These are phyloP conservation scores for Lavandula angustifolia DNA, from an alignment of 257 asterid species.

Conservation along the genomic window DNA sequence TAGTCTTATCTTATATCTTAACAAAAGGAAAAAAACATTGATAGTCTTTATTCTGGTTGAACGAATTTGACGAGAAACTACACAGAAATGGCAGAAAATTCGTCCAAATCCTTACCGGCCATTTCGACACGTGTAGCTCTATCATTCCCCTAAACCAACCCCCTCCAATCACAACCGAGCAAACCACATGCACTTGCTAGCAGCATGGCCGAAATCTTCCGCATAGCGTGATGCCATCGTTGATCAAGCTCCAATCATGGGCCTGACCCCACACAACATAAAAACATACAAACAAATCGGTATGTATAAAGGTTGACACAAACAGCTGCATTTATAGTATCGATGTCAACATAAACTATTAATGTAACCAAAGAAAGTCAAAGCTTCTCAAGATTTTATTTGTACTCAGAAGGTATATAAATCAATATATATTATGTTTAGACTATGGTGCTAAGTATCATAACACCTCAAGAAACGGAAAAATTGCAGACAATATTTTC, in stretches of 20 bases:
- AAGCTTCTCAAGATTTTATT: no score
- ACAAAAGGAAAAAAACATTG: background rate
- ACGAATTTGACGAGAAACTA: conserved; percentile 19
- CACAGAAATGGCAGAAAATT: background rate
- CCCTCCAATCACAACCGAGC: background rate
- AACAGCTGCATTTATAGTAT: no score
- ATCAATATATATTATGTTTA: no score
- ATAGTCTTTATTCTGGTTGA: background rate
- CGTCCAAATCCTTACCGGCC: conserved; percentile 16
- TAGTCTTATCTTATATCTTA: no score
- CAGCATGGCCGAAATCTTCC: background rate
- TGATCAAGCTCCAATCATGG: background rate
- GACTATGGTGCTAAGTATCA: no score
- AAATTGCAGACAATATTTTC: no score
- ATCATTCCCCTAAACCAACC: background rate
- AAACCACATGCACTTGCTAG: conserved; percentile 8
- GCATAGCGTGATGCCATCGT: background rate
- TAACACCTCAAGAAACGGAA: no score
- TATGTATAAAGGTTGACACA: no score
- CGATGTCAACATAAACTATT: no score
- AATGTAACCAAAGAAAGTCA: no score
- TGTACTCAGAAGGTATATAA: no score
- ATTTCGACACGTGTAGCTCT: conserved; percentile 23
- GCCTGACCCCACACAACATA: conserved; percentile 32
- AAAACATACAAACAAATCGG: no score